These are phyloP conservation scores for Beauveria rudraprayagi DNA, from an alignment of 2,329 filamentous ascomycete genomes.

Conservation along the genomic window DNA sequence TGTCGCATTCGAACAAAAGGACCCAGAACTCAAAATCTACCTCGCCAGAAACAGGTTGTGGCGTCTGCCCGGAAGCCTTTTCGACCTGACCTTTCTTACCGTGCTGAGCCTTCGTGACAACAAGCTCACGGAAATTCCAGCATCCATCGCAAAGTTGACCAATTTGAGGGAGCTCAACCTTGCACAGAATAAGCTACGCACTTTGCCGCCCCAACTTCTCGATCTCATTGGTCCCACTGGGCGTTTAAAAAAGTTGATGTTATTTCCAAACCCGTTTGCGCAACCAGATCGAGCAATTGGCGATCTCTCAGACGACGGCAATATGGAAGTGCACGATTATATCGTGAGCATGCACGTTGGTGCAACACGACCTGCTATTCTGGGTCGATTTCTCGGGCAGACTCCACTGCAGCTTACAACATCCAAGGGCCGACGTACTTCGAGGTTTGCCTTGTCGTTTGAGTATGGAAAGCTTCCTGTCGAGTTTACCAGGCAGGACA, in stretches of 20 bases:
- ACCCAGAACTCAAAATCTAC: slow-evolving; percentile 53
- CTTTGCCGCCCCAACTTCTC: slow-evolving; percentile 56
- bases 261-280: slow-evolving; percentile 58
- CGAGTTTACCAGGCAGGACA: slow-evolving; percentile 14
- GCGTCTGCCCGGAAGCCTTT: slow-evolving; percentile 50
- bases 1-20: slow-evolving; percentile 51
- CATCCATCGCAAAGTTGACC: slow-evolving; percentile 47
- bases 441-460: not conserved
- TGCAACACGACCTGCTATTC: not conserved
- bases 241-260: slow-evolving; percentile 42
- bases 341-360: slow-evolving; percentile 7
- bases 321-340: slow-evolving; percentile 12
- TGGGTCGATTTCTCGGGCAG: slow-evolving; percentile 11
- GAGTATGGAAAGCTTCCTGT: slow-evolving; percentile 10
- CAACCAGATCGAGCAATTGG: slow-evolving; percentile 26
- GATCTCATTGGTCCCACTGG: slow-evolving; percentile 39
- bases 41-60: slow-evolving; percentile 51
- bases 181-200: slow-evolving; percentile 53
- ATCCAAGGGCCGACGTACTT: slow-evolving; percentile 5
- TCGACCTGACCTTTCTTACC: slow-evolving; percentile 53
- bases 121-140: slow-evolving; percentile 50
- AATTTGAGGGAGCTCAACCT: slow-evolving; percentile 58
- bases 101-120: slow-evolving; percentile 61
- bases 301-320: not conserved
- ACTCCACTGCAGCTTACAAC: slow-evolving; percentile 6